A percentile compares a stretch with the other conserved stretches of the same genome.
Evolutionary conservation across 2,329 filamentous ascomycete genomes (phyloP).

Genomic region (Cucurbitaria berberidis): DNA sequence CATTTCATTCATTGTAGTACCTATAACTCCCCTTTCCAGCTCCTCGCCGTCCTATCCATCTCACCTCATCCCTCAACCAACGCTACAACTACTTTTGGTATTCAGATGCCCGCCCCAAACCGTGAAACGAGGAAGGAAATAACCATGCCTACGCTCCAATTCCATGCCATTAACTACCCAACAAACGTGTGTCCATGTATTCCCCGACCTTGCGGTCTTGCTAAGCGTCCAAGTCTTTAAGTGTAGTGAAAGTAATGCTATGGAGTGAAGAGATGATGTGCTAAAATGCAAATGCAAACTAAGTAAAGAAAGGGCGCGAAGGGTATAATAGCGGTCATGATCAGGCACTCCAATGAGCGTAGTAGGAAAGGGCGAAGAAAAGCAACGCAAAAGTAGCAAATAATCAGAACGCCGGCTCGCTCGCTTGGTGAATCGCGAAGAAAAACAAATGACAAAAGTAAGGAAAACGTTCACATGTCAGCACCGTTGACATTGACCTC

Average conservation of each 20-base stretch:
- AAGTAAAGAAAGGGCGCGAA: constrained; percentile 24
- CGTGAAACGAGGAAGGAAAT: constrained; percentile 2
- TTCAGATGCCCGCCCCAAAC: constrained; percentile 7
- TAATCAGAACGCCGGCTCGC: constrained; percentile 25
- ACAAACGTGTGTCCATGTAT: constrained; percentile 5
- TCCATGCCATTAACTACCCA: constrained; percentile 16
- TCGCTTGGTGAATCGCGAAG: constrained; percentile 10
- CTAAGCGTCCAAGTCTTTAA: constrained; percentile 26
- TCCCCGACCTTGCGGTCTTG: constrained; percentile 30
- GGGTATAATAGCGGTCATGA: constrained; percentile 41
- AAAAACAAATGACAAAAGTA: constrained; percentile 4
- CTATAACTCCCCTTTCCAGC: constrained; percentile 1
- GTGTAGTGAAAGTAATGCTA: constrained; percentile 17
- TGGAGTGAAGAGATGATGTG: constrained; percentile 14
- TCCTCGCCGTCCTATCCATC: background rate
- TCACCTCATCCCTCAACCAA: background rate
- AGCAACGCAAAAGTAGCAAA: constrained; percentile 5
- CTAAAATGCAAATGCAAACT: constrained; percentile 6
- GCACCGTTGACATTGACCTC: constrained; percentile 79
- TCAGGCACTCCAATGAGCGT: constrained; percentile 12
- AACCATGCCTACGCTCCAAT: background rate
- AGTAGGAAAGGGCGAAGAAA: constrained; percentile 7
- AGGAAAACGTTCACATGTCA: constrained; percentile 25
- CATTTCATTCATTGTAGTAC: constrained; percentile 14
- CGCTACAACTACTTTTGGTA: constrained; percentile 13